These are phyloP conservation scores for Nemania diffusa DNA, from an alignment of 2,329 filamentous ascomycete genomes.

Conservation along the genomic window DNA sequence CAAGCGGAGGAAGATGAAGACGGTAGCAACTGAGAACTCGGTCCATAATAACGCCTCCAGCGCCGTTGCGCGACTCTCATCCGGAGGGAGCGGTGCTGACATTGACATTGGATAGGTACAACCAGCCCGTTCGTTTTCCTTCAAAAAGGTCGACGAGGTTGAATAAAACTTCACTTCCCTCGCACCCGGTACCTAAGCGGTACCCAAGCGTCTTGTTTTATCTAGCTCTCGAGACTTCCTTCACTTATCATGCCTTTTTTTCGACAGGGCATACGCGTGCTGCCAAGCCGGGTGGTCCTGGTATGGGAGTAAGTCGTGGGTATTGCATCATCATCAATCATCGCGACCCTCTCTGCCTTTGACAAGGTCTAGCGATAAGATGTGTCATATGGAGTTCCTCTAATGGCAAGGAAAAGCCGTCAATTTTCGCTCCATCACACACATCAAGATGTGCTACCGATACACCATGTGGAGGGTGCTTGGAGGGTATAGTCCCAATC, in stretches of 20 bases:
- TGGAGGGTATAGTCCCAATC: conserved; percentile 9
- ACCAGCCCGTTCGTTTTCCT: background rate
- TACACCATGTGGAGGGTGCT: conserved; percentile 1
- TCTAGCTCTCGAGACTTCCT: too few species aligned
- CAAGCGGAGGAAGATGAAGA: conserved; percentile 30
- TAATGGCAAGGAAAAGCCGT: conserved; percentile 9
- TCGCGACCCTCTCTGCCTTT: conserved; percentile 6
- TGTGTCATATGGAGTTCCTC: background rate
- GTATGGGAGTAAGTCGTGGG: background rate
- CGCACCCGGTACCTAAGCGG: background rate
- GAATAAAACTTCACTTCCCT: background rate
- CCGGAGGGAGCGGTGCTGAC: conserved; percentile 18
- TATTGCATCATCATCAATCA: background rate
- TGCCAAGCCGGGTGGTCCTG: conserved; percentile 5
- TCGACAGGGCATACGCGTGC: background rate
- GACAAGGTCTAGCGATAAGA: background rate
- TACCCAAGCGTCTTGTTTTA: background rate
- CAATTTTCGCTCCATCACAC: background rate
- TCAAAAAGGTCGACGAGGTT: conserved; percentile 10
- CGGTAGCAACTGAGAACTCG: conserved; percentile 23
- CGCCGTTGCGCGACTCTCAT: conserved; percentile 19
- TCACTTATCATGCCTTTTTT: background rate
- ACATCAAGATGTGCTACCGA: background rate
- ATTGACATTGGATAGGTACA: conserved; percentile 17
- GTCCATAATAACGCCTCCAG: conserved; percentile 29